These are phyloP conservation scores for Sherardia arvensis DNA, from an alignment of 257 asterid genomes.

Conservation along the genomic window DNA sequence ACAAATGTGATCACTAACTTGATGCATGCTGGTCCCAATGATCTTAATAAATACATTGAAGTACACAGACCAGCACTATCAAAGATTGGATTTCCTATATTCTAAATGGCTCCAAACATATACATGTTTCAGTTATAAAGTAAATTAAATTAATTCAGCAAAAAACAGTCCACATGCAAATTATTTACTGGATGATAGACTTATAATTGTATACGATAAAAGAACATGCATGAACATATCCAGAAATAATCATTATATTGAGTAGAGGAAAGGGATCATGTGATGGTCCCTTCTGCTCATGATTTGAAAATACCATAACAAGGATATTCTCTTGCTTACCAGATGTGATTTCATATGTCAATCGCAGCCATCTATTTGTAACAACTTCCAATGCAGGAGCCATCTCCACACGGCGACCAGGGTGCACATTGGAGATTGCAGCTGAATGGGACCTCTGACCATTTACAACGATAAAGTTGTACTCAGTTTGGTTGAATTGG, in stretches of 20 bases:
- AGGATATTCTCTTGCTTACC: conserved; percentile 39
- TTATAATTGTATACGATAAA: neutral
- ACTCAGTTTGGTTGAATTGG: conserved; percentile 90
- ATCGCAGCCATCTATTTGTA: conserved; percentile 81
- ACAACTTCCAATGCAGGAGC: conserved; percentile 66
- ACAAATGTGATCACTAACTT: neutral
- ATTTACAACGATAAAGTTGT: conserved; percentile 76
- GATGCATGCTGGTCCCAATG: neutral
- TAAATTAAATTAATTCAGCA: neutral
- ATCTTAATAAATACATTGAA: neutral
- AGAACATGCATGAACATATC: neutral
- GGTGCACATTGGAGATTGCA: conserved; percentile 56
- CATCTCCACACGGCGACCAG: conserved; percentile 82
- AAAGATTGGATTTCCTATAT: neutral
- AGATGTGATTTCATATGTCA: conserved; percentile 75
- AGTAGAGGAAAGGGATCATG: neutral
- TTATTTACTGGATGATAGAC: neutral
- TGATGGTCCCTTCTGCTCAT: neutral
- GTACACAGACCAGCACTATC: neutral
- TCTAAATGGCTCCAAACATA: neutral
- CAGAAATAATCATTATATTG: neutral
- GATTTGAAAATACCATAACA: neutral
- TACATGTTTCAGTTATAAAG: neutral
- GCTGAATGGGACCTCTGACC: conserved; percentile 68
- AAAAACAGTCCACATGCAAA: neutral